These are phyloP conservation scores for Reutealis trisperma DNA, from an alignment of 345 rosid species.

Conservation along the genomic window DNA sequence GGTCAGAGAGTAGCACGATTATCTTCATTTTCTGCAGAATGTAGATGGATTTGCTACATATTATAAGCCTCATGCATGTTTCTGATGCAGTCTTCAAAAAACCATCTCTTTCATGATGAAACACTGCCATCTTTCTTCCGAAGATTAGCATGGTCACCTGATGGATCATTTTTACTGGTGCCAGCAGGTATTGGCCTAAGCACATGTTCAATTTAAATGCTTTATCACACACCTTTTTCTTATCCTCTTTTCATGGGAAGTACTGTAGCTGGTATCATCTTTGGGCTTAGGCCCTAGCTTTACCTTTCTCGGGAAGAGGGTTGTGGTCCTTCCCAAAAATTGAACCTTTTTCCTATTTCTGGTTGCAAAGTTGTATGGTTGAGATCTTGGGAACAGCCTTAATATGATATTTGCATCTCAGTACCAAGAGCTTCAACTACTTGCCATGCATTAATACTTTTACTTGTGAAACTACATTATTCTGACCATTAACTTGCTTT, in stretches of 20 bases:
- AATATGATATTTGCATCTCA: background rate
- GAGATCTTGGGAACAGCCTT: background rate
- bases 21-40: conserved; percentile 20
- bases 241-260: background rate
- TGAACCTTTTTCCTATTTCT: background rate
- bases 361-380: background rate
- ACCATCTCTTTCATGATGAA: conserved; percentile 90
- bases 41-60: conserved; percentile 1
- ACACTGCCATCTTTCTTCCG: conserved; percentile 93
- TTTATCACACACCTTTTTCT: background rate
- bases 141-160: conserved; percentile 99
- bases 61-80: conserved; percentile 15
- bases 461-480: background rate
- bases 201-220: background rate
- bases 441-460: background rate
- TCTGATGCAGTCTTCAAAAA: conserved; percentile 54
- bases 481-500: background rate
- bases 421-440: background rate
- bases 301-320: background rate
- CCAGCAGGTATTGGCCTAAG: conserved; percentile 67
- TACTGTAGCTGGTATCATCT: background rate
- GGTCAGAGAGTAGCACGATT: conserved; percentile 43
- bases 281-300: background rate
- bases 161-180: conserved; percentile 88
- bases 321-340: background rate